Percentiles rank a stretch among this genome's conserved stretches.
These are phyloP conservation scores for Gaillardinia entomophila DNA, from an alignment of 805 yeast species.

Conservation along the genomic window DNA sequence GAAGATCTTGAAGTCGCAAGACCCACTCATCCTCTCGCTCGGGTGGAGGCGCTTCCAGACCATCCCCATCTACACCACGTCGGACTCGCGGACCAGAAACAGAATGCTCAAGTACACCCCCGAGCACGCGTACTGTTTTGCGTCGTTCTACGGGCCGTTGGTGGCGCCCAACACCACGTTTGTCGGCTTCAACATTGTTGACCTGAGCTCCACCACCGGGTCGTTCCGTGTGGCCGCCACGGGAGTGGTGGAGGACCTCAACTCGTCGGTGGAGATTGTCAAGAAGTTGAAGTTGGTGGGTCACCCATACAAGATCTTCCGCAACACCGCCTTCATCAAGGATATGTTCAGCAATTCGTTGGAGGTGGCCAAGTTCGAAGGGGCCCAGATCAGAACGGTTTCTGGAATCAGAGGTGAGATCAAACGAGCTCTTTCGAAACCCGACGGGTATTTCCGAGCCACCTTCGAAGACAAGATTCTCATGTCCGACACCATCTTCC, in stretches of 20 bases:
- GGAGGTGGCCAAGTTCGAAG: constrained; percentile 97
- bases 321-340: constrained; percentile 94
- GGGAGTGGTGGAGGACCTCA: constrained; percentile 91
- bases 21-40: constrained; percentile 85
- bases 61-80: constrained; percentile 88
- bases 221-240: constrained; percentile 95
- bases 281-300: constrained; percentile 95
- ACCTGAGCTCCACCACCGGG: constrained; percentile 77
- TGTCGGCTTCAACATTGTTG: constrained; percentile 88
- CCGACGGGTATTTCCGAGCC: constrained; percentile 95
- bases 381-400: constrained; percentile 94
- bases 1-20: constrained; percentile 89
- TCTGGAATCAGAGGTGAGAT: constrained; percentile 98
- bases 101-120: constrained; percentile 98
- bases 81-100: constrained; percentile 95
- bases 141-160: constrained; percentile 93
- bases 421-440: constrained; percentile 86
- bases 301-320: constrained; percentile 85
- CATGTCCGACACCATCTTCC: constrained; percentile 81
- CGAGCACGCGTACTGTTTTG: constrained; percentile 94
- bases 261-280: constrained; percentile 85
- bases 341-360: constrained; percentile 91
- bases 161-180: constrained; percentile 97
- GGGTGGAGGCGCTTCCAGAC: constrained; percentile 99
- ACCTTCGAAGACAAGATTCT: constrained; percentile 93